phyloP scores from a whole-genome alignment of 768 basidiomycete genomes.

The Termitomyces sp. region DNA sequence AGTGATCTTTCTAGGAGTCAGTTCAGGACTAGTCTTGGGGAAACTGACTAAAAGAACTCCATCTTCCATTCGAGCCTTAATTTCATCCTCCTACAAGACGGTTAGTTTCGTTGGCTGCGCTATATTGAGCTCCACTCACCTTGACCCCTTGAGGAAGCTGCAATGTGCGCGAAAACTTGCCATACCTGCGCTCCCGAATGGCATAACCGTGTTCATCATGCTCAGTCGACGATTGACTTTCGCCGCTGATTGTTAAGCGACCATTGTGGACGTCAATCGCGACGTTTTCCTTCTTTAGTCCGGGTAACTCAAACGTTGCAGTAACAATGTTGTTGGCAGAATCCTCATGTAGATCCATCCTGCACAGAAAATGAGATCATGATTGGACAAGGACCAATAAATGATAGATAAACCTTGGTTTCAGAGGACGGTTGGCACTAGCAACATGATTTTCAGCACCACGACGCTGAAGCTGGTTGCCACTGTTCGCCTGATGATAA shows the following conservation, averaged over 20 bases:
- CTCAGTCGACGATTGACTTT: conserved; percentile 25
- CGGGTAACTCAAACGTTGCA: conserved; percentile 52
- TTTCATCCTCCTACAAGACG: conserved; percentile 30
- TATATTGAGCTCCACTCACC: too few relatives aligned
- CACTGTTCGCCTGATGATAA: conserved; percentile 7
- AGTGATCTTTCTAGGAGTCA: conserved; percentile 38
- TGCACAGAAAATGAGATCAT: background rate
- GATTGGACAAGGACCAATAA: background rate
- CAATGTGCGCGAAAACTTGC: conserved; percentile 43
- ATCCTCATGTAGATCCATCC: conserved; percentile 47
- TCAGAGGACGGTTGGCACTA: conserved; percentile 10
- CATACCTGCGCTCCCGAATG: conserved; percentile 41
- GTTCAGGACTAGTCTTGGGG: conserved; percentile 37
- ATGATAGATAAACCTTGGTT: conserved; percentile 15
- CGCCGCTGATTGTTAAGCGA: conserved; percentile 42
- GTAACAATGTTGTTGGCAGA: conserved; percentile 35
- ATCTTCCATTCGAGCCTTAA: conserved; percentile 42
- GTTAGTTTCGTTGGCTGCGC: background rate
- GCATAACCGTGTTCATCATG: conserved; percentile 32
- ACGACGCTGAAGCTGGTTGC: conserved; percentile 11
- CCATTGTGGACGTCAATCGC: conserved; percentile 41
- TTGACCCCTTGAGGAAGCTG: conserved; percentile 43
- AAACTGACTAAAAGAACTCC: conserved; percentile 44
- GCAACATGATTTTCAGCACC: conserved; percentile 3
- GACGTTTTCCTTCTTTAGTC: conserved; percentile 43